phyloP scores from a whole-genome alignment of 176 grass and related monocot species.

The Rhipidocladum racemiflorum region DNA sequence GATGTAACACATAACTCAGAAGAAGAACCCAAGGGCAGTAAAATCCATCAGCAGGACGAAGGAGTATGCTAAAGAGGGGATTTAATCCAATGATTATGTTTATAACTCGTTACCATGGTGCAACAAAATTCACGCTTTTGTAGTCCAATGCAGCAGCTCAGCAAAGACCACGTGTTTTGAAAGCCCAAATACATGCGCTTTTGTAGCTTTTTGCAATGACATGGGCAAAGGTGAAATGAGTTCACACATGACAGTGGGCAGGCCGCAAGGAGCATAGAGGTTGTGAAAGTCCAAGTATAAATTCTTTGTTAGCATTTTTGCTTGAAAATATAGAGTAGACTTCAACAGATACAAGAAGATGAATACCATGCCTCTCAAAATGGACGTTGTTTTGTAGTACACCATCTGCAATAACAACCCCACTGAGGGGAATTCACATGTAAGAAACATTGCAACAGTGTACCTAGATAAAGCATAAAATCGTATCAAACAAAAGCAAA shows the following conservation, averaged over 20 bases:
- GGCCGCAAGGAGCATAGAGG: background rate
- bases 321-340: background rate
- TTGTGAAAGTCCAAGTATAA: background rate
- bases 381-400: slow-evolving; percentile 73
- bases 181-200: background rate
- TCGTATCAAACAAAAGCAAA: slow-evolving; percentile 14
- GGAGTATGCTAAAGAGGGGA: background rate
- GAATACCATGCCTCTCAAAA: slow-evolving; percentile 90
- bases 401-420: slow-evolving; percentile 97
- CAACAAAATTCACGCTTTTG: background rate
- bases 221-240: background rate
- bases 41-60: background rate
- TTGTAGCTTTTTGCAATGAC: background rate
- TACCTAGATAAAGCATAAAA: background rate
- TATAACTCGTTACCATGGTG: background rate
- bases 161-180: background rate
- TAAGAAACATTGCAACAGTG: background rate
- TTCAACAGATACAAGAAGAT: slow-evolving; percentile 19
- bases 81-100: slow-evolving; percentile 12
- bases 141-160: background rate
- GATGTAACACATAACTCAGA: background rate
- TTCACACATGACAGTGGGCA: background rate
- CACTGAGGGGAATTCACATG: slow-evolving; percentile 54
- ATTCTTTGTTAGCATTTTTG: background rate
- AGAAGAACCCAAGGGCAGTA: background rate